phyloP scores from a whole-genome alignment of 768 basidiomycete genomes.

The Dictyophora rubrovolvata region DNA sequence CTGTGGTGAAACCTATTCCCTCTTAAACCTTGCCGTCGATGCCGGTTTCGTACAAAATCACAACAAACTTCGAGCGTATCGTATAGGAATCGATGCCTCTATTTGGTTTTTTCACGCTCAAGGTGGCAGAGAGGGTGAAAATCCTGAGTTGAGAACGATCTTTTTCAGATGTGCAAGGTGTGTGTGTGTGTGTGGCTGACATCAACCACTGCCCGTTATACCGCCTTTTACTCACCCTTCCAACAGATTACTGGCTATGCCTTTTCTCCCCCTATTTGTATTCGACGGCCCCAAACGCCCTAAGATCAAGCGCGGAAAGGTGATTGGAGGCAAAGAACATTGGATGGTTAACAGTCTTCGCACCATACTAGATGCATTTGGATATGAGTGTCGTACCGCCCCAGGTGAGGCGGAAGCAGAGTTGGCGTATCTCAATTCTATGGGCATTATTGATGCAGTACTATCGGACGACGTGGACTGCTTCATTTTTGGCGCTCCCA shows the following conservation, averaged over 20 bases:
- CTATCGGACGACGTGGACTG: constrained; percentile 92
- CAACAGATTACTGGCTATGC: constrained; percentile 18
- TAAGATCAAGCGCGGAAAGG: constrained; percentile 30
- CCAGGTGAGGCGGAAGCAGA: constrained; percentile 96
- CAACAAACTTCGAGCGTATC: constrained; percentile 22
- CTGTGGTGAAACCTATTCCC: constrained; percentile 22
- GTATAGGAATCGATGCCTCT: constrained; percentile 29
- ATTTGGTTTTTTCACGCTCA: constrained; percentile 26
- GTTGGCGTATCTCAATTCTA: constrained; percentile 73
- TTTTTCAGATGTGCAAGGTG: constrained; percentile 26
- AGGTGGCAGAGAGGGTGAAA: constrained; percentile 21
- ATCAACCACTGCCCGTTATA: neutral
- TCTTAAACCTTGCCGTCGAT: constrained; percentile 21
- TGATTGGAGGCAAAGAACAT: constrained; percentile 11
- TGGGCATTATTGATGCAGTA: constrained; percentile 78
- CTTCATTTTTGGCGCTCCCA: constrained; percentile 78
- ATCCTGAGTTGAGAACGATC: constrained; percentile 28
- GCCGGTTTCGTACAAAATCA: constrained; percentile 22
- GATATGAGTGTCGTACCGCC: constrained; percentile 39
- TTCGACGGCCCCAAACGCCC: constrained; percentile 24
- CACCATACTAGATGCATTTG: constrained; percentile 26
- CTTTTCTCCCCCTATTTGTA: constrained; percentile 22
- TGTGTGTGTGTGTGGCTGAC: neutral
- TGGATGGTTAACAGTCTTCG: constrained; percentile 23
- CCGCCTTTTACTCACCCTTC: neutral